Evolutionary conservation across 306 rosid genomes (phyloP).

Genomic region (Casuarina equisetifolia): DNA sequence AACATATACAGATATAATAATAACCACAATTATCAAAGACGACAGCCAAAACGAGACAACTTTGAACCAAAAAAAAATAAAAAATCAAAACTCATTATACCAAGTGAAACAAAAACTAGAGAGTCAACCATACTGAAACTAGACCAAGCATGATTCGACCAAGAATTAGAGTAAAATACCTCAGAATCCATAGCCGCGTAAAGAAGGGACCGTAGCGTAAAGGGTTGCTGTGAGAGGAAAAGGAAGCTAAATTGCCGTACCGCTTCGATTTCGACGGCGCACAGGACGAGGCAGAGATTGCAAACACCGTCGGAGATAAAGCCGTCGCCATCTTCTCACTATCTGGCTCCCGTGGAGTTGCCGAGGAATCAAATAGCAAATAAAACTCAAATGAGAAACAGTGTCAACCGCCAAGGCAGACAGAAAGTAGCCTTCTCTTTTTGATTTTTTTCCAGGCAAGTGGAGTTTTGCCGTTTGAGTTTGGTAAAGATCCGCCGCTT

Average conservation of each 20-base stretch:
- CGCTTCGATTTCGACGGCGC: slow-evolving; percentile 30
- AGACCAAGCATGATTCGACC: background rate
- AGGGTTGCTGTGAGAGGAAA: slow-evolving; percentile 19
- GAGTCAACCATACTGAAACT: background rate
- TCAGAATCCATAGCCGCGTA: slow-evolving; percentile 35
- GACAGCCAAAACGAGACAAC: too few relatives aligned
- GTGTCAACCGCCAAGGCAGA: slow-evolving; percentile 5
- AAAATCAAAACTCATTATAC: too few relatives aligned
- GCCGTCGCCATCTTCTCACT: slow-evolving; percentile 36
- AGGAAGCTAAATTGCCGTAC: slow-evolving; percentile 15
- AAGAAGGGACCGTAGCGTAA: slow-evolving; percentile 24
- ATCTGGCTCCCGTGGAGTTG: background rate
- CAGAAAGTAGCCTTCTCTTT: background rate
- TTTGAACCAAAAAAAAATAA: too few relatives aligned
- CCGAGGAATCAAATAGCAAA: background rate
- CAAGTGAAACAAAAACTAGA: too few relatives aligned
- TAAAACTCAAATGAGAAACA: background rate
- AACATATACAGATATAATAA: background rate
- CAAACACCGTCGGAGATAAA: slow-evolving; percentile 34
- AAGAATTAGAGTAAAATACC: slow-evolving; percentile 31
- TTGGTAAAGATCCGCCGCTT: background rate
- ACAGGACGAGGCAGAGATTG: slow-evolving; percentile 28
- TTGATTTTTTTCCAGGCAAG: too few relatives aligned
- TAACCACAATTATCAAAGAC: background rate
- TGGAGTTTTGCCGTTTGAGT: background rate